Evolutionary conservation across 2,329 filamentous ascomycete genomes (phyloP), one percentile per base, ranked within the genome.

Genomic region (Ophiostoma quercus): DNA sequence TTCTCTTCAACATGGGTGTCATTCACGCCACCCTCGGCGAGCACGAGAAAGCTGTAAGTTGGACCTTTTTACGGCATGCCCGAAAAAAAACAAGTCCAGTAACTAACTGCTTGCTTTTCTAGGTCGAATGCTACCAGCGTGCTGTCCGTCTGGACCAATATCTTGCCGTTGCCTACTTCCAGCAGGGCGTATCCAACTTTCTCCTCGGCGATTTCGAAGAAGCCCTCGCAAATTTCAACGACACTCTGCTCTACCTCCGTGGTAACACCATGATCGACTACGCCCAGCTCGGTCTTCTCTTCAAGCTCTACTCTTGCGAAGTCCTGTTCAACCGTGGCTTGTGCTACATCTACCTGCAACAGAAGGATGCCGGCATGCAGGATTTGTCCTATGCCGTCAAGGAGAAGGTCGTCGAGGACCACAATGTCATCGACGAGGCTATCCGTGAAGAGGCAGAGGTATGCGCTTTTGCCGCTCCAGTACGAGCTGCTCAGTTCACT

Each of bases 251-350:
- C 60, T 98, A 98, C 79, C 86, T 99, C 65, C 88, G 95, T 76
- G 95, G 95, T 72, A 98, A 99, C 82, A 94, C 92, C 70, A 92
- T 95, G 81, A 99, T 99, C 80, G 94, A 99, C 80, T 99, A 99
- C 79, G 92, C 96, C 72, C 95, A 99, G 79, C 81, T 99, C 67
- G 95, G 95, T 25, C 86, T 99, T 63, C 90, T 96, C 71, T 99
- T 98, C 83, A 97, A 96, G 79, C 84, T 99, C 12, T 98, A 94
- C 79, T 97, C 95, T 1, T 99, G 95, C 81, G 95, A 99, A 77
- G 94, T 97, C 2, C 84, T 99, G 34, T 99, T 99, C 84, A 99
- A 99, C 79, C 89, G 95, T 68, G 95, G 95, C 71, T 84, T 99
- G 71, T 98, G 95, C 82, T 98, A 97, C 81, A 96, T 98, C 76